Evolutionary conservation across 2,329 filamentous ascomycete species (phyloP).

Genomic region (Penicillium sp.): DNA sequence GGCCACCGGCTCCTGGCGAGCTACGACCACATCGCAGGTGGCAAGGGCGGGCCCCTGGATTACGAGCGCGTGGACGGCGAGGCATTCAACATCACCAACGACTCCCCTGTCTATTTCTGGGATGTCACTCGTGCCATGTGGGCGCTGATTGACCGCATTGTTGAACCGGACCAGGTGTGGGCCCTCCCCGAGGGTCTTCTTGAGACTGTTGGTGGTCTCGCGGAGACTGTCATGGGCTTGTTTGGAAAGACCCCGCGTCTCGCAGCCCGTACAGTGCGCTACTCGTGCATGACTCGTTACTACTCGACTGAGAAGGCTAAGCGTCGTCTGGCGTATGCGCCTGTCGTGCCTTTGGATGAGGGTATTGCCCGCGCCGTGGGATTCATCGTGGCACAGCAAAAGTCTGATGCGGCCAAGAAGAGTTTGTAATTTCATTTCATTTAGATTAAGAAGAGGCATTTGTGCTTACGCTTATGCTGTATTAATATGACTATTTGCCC

Average conservation of each 20-base stretch:
- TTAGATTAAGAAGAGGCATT: conserved; percentile 12
- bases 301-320: conserved; percentile 52
- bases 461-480: conserved; percentile 13
- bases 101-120: conserved; percentile 86
- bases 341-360: conserved; percentile 50
- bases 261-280: conserved; percentile 47
- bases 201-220: conserved; percentile 42
- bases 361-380: conserved; percentile 50
- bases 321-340: conserved; percentile 46
- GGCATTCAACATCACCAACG: conserved; percentile 88
- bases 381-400: conserved; percentile 40
- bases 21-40: conserved; percentile 43
- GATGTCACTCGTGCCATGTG: conserved; percentile 81
- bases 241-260: conserved; percentile 50
- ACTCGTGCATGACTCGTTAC: conserved; percentile 52
- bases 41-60: conserved; percentile 64
- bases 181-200: conserved; percentile 44
- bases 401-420: conserved; percentile 42
- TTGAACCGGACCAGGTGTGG: conserved; percentile 47
- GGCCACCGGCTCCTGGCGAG: conserved; percentile 70
- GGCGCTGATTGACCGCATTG: conserved; percentile 52
- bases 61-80: conserved; percentile 79
- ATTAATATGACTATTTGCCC: conserved; percentile 17
- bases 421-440: conserved; percentile 31
- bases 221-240: conserved; percentile 45